phyloP scores from a whole-genome alignment of 352 stramenopile species.

The Phytophthora pistaciae region DNA sequence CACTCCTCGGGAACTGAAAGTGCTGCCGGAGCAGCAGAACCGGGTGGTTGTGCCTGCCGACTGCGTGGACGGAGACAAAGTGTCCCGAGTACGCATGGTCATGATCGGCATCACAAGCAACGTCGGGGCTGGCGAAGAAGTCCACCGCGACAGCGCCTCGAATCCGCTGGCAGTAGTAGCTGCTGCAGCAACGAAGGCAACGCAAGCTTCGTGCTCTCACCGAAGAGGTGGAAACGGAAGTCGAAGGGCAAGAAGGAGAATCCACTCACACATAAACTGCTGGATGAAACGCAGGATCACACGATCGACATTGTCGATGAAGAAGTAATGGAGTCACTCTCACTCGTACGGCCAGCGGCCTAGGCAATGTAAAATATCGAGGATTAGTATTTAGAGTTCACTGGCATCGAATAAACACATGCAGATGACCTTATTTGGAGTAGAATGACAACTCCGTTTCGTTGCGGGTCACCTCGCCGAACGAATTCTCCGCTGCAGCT shows the following conservation, averaged over 20 bases:
- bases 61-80: constrained; percentile 25
- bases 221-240: constrained; percentile 29
- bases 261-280: constrained; percentile 35
- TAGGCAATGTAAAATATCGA: constrained; percentile 27
- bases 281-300: constrained; percentile 36
- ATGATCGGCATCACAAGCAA: constrained; percentile 8
- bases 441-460: constrained; percentile 82
- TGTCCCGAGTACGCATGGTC: constrained; percentile 4
- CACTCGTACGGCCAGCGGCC: constrained; percentile 25
- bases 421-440: constrained; percentile 52
- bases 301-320: constrained; percentile 37
- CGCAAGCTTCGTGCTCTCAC: constrained; percentile 1
- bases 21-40: not conserved
- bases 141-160: constrained; percentile 13
- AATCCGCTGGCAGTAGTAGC: constrained; percentile 32
- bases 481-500: constrained; percentile 68
- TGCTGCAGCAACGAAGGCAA: constrained; percentile 19
- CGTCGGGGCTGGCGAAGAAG: constrained; percentile 15
- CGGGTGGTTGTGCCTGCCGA: constrained; percentile 27
- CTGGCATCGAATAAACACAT: constrained; percentile 1
- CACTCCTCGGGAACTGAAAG: constrained; percentile 13
- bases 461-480: constrained; percentile 82
- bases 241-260: constrained; percentile 18
- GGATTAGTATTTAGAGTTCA: constrained; percentile 11
- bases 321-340: constrained; percentile 19